phyloP scores from a whole-genome alignment of 1,139 yeast species.

The Wickerhamomyces sp. region DNA sequence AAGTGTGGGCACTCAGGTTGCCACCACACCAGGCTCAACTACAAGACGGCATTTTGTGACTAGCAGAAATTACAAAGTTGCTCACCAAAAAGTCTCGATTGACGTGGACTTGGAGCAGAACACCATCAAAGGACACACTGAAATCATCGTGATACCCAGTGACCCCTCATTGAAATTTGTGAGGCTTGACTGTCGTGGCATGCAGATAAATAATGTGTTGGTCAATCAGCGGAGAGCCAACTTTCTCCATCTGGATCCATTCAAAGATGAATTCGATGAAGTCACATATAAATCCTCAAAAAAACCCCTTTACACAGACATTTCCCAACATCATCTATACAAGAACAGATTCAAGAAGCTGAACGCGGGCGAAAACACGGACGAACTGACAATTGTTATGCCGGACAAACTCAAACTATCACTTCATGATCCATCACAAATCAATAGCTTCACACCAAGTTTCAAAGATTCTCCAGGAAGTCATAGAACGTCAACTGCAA shows the following conservation, averaged over 20 bases:
- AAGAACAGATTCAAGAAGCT: conserved; percentile 59
- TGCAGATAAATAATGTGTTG: conserved; percentile 55
- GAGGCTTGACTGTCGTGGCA: conserved; percentile 77
- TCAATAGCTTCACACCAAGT: conserved; percentile 41
- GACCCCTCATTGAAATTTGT: conserved; percentile 53
- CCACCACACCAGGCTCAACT: conserved; percentile 15
- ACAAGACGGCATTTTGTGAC: conserved; percentile 3
- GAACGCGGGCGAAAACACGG: conserved; percentile 61
- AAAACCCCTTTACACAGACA: conserved; percentile 16
- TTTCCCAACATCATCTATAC: conserved; percentile 47
- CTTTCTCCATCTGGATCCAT: conserved; percentile 45
- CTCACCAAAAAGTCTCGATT: conserved; percentile 64
- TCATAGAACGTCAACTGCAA: conserved; percentile 33
- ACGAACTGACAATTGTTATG: conserved; percentile 63
- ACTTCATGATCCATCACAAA: conserved; percentile 46
- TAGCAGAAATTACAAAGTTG: conserved; percentile 40
- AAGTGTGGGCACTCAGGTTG: conserved; percentile 10
- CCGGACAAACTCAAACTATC: conserved; percentile 69
- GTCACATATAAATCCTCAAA: conserved; percentile 10
- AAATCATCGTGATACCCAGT: conserved; percentile 71
- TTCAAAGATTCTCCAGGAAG: conserved; percentile 34
- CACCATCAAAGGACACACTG: conserved; percentile 68
- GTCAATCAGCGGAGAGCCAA: conserved; percentile 55
- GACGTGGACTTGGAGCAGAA: conserved; percentile 60
- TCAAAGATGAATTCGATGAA: conserved; percentile 24